Percentiles rank a stretch among this genome's conserved stretches.
Conservation (phyloP, 2,329 filamentous ascomycete species). For the Colletotrichum caudatum region DNA sequence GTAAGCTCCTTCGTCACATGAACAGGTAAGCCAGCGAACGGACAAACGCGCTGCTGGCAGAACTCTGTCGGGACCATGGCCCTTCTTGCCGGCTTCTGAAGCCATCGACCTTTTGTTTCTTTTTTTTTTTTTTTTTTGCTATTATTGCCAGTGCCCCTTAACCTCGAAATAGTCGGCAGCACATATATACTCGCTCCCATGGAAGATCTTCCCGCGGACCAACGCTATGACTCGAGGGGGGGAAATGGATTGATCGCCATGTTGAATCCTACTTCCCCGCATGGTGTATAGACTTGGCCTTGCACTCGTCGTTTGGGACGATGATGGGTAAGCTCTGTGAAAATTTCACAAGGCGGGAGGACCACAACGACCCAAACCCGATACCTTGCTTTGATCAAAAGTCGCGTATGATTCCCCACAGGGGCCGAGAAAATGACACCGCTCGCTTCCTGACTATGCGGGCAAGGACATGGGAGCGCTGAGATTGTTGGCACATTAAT, state of each 20-base stretch:
- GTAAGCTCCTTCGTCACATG: background rate
- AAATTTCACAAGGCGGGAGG: background rate
- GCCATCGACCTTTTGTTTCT: background rate
- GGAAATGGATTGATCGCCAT: background rate
- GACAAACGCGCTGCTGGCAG: background rate
- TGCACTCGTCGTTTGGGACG: background rate
- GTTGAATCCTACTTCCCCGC: background rate
- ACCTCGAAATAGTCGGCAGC: background rate
- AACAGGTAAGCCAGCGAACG: background rate
- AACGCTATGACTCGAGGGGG: background rate
- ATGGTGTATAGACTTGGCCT: background rate
- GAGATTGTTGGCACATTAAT: conserved; percentile 24
- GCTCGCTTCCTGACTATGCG: conserved; percentile 21
- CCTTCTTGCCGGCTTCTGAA: conserved; percentile 2
- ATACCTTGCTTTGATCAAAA: background rate
- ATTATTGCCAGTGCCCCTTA: background rate
- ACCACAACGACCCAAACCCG: background rate
- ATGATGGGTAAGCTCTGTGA: background rate
- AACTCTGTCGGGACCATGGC: background rate
- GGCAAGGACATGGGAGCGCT: background rate
- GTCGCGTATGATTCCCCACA: conserved; percentile 4
- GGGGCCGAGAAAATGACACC: conserved; percentile 15
- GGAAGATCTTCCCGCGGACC: background rate
- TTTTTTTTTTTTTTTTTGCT: too few relatives aligned
- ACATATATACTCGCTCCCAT: background rate